A percentile compares a stretch with the other conserved stretches of the same genome.
Evolutionary conservation across 495 filamentous ascomycete genomes (phyloP).

Genomic region (Niebla homalea): DNA sequence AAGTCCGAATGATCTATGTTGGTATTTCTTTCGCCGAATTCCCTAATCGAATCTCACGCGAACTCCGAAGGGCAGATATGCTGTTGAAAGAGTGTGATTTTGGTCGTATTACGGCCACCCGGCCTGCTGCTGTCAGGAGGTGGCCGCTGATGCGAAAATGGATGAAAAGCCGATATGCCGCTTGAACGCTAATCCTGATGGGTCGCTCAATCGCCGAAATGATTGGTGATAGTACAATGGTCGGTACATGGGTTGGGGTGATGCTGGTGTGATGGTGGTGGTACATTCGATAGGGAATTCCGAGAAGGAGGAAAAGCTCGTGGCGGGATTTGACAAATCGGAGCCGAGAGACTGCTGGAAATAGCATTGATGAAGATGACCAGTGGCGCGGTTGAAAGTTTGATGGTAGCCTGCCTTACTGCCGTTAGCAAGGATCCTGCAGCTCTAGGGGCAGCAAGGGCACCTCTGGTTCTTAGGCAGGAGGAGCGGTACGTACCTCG

Average conservation of each 20-base stretch:
- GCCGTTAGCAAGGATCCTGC: slow-evolving; percentile 17
- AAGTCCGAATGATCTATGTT: slow-evolving; percentile 18
- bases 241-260: slow-evolving; percentile 1
- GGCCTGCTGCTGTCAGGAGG: slow-evolving; percentile 10
- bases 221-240: slow-evolving; percentile 15
- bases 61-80: slow-evolving; percentile 13
- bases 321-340: slow-evolving; percentile 2
- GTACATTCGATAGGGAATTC: slow-evolving; percentile 9
- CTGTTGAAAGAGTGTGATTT: slow-evolving; percentile 1
- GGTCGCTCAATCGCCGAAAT: slow-evolving; percentile 10
- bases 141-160: slow-evolving; percentile 9
- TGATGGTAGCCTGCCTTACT: slow-evolving; percentile 9
- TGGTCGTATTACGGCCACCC: background rate
- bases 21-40: slow-evolving; percentile 15
- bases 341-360: slow-evolving; percentile 4
- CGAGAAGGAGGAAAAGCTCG: slow-evolving; percentile 5
- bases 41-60: slow-evolving; percentile 7
- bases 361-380: slow-evolving; percentile 5
- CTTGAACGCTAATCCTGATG: slow-evolving; percentile 2
- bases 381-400: slow-evolving; percentile 15
- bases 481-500: slow-evolving; percentile 12
- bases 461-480: slow-evolving; percentile 6
- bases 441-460: slow-evolving; percentile 15
- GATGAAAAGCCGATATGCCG: background rate
- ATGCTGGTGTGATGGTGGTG: slow-evolving; percentile 7